Conservation (phyloP, 1,139 yeast species). For the Kazachstania sp. region DNA sequence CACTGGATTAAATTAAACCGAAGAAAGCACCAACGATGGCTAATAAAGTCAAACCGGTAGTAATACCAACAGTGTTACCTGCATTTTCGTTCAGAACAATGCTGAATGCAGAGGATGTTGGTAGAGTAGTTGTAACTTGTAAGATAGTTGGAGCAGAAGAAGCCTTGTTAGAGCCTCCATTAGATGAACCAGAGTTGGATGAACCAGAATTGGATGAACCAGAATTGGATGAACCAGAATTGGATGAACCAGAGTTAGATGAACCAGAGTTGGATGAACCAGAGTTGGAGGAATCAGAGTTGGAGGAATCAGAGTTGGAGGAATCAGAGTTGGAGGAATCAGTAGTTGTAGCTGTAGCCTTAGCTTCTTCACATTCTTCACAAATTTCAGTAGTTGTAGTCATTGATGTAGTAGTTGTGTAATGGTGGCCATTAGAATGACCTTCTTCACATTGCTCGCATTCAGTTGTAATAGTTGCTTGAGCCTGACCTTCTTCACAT, state of each 20-base stretch:
- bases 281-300: background rate
- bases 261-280: background rate
- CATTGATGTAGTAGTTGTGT: constrained; percentile 1
- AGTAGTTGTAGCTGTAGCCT: constrained; percentile 1
- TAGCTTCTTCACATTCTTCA: constrained; percentile 1
- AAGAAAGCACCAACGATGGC: background rate
- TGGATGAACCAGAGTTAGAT: too few species aligned
- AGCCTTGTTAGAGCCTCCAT: background rate
- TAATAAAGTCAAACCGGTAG: background rate
- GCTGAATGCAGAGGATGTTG: background rate
- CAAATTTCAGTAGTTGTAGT: constrained; percentile 1
- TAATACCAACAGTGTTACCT: background rate
- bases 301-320: background rate
- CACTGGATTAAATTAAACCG: background rate
- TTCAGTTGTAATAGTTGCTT: background rate
- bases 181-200: constrained; percentile 1
- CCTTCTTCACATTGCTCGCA: constrained; percentile 2
- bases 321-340: background rate
- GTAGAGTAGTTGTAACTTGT: background rate
- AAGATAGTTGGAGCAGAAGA: background rate
- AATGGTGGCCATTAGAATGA: background rate
- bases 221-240: too few species aligned
- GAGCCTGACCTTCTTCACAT: background rate
- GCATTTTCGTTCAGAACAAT: background rate
- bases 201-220: too few species aligned